Percentiles rank a stretch among this genome's conserved stretches.
Evolutionary conservation across 140 eudicot genomes (phyloP).

Genomic region (Ambrosia hybrid): DNA sequence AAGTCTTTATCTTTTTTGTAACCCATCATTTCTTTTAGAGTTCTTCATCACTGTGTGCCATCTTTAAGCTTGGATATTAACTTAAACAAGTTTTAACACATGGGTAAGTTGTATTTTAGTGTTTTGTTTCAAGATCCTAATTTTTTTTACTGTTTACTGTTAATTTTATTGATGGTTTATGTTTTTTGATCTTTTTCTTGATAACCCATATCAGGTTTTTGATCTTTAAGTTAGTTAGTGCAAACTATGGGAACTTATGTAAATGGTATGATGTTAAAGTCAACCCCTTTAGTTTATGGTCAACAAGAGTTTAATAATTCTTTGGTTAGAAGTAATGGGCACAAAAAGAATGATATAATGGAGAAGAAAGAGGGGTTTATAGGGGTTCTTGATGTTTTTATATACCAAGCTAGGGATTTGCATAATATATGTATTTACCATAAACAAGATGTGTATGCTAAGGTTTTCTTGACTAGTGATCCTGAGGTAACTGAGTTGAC

Average conservation of each 20-base stretch:
- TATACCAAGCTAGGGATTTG: conserved; percentile 57
- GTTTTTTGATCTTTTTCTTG: background rate
- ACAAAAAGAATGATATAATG: conserved; percentile 6
- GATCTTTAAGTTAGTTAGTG: background rate
- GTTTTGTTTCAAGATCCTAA: background rate
- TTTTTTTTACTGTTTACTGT: background rate
- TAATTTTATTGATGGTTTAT: background rate
- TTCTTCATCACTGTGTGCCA: background rate
- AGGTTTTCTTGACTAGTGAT: conserved; percentile 67
- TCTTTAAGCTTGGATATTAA: background rate
- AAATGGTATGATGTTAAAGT: conserved; percentile 25
- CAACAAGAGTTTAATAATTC: conserved; percentile 8
- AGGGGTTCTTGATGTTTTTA: conserved; percentile 49
- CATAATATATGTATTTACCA: conserved; percentile 58
- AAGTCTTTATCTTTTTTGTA: background rate
- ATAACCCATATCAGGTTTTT: conserved; percentile 6
- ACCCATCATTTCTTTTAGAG: conserved; percentile 17
- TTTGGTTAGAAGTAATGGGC: background rate
- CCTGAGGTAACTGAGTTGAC: conserved; percentile 62
- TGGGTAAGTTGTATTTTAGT: conserved; percentile 31
- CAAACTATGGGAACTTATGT: conserved; percentile 9
- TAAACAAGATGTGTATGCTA: conserved; percentile 65
- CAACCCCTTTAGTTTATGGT: conserved; percentile 30
- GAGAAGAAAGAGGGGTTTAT: conserved; percentile 30
- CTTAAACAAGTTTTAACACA: conserved; percentile 14